Evolutionary conservation across 2,329 filamentous ascomycete genomes (phyloP).

Genomic region (Phaeomoniella chlamydospora): DNA sequence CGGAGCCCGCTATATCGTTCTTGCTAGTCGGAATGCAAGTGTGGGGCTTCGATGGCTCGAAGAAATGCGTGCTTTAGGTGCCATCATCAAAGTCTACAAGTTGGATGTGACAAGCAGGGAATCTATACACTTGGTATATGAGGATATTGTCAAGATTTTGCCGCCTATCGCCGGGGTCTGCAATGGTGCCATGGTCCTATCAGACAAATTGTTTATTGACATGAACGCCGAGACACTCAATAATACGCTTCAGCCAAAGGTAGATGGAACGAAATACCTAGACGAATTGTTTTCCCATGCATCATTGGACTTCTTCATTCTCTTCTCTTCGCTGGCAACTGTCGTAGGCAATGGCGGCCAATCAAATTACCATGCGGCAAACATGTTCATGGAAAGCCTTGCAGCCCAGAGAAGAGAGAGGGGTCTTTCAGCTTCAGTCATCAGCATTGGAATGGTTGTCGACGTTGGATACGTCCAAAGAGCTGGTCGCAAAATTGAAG

Average conservation of each 20-base stretch:
- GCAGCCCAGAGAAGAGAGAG: slow-evolving; percentile 3
- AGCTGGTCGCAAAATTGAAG: slow-evolving; percentile 1
- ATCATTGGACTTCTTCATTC: slow-evolving; percentile 29
- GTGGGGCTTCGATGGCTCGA: slow-evolving; percentile 12
- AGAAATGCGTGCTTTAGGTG: slow-evolving; percentile 2
- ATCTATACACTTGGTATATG: slow-evolving; percentile 11
- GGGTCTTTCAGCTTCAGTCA: slow-evolving; percentile 8
- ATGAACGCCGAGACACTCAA: slow-evolving; percentile 16
- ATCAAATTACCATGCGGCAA: slow-evolving; percentile 22
- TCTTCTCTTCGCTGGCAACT: slow-evolving; percentile 23
- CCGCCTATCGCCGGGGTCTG: slow-evolving; percentile 22
- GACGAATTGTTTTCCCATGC: slow-evolving; percentile 9
- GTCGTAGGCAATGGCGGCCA: slow-evolving; percentile 17
- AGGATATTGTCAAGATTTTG: slow-evolving; percentile 14
- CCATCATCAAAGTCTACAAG: slow-evolving; percentile 4
- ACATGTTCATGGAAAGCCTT: slow-evolving; percentile 19
- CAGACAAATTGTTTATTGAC: slow-evolving; percentile 18
- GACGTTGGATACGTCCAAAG: slow-evolving; percentile 7
- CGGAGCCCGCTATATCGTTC: slow-evolving; percentile 15
- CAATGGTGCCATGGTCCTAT: slow-evolving; percentile 22
- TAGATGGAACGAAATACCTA: slow-evolving; percentile 17
- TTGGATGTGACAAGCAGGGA: slow-evolving; percentile 8
- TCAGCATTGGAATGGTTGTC: slow-evolving; percentile 12
- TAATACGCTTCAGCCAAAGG: slow-evolving; percentile 20
- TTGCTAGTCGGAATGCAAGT: slow-evolving; percentile 17